A percentile compares a stretch with the other conserved stretches of the same genome.
phyloP scores from a whole-genome alignment of 345 rosid species.

The Trapa incisa region DNA sequence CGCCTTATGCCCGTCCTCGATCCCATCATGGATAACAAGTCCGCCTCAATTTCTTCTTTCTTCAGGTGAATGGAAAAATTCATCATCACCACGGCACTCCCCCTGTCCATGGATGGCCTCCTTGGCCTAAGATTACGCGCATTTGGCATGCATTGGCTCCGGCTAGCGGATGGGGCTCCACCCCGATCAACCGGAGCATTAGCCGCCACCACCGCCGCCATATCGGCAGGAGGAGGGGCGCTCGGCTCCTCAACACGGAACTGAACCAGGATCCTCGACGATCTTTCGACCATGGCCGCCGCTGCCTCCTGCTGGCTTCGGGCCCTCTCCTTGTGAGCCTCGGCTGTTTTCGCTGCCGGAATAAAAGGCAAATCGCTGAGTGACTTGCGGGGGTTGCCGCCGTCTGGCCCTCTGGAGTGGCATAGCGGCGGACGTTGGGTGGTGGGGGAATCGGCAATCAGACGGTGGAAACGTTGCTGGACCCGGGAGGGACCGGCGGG shows the following conservation, averaged over 20 bases:
- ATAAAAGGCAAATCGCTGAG: conserved; percentile 17
- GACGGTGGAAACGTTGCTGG: conserved; percentile 8
- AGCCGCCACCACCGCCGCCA: conserved; percentile 7
- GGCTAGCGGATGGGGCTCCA: conserved; percentile 20
- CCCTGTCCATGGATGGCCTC: conserved; percentile 1
- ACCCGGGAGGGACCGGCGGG: neutral
- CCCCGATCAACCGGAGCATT: neutral
- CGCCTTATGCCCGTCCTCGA: conserved; percentile 28
- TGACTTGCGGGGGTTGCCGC: no score
- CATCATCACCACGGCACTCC: neutral
- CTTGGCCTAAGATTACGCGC: conserved; percentile 86
- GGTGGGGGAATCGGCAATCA: neutral
- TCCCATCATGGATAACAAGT: conserved; percentile 55
- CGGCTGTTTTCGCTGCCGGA: conserved; percentile 5
- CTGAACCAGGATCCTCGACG: conserved; percentile 12
- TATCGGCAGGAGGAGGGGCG: neutral
- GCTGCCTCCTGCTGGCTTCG: conserved; percentile 12
- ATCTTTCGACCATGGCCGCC: conserved; percentile 5
- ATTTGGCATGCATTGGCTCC: conserved; percentile 35
- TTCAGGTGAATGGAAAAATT: conserved; percentile 46
- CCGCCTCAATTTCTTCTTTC: conserved; percentile 66
- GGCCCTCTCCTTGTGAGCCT: neutral
- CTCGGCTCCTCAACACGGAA: conserved; percentile 9
- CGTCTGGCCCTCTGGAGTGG: neutral
- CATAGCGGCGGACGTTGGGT: conserved; percentile 15